These are phyloP conservation scores for Rhododendron henanense DNA, from an alignment of 148 eudicot species.

Conservation along the genomic window DNA sequence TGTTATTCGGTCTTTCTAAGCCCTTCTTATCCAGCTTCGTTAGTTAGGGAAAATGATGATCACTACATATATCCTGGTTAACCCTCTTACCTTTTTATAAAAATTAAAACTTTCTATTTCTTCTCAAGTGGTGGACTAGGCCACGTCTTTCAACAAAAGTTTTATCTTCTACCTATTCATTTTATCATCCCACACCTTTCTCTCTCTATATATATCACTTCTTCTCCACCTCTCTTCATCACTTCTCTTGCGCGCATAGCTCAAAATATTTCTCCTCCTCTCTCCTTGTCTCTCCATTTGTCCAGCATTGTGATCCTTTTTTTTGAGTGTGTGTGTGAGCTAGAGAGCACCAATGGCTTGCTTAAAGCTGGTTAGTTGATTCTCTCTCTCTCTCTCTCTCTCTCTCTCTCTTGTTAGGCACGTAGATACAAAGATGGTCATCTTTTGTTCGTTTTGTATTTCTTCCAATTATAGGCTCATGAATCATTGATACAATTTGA, in stretches of 20 bases:
- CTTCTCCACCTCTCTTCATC: neutral
- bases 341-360: slow-evolving; percentile 18
- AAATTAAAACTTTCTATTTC: neutral
- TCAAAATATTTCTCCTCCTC: neutral
- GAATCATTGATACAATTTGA: neutral
- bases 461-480: neutral
- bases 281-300: neutral
- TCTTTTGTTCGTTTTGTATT: neutral
- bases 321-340: neutral
- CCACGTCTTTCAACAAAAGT: neutral
- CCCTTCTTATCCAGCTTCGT: neutral
- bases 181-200: neutral
- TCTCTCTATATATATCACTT: neutral
- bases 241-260: neutral
- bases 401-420: neutral
- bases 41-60: neutral
- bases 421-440: neutral
- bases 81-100: neutral
- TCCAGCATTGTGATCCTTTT: neutral
- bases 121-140: neutral
- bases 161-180: neutral
- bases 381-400: neutral
- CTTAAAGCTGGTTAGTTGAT: slow-evolving; percentile 14
- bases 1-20: neutral
- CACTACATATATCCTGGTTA: neutral